Evolutionary conservation across 768 basidiomycete species (phyloP), one percentile per base, ranked within the genome.

Genomic region (Mycena crocata): DNA sequence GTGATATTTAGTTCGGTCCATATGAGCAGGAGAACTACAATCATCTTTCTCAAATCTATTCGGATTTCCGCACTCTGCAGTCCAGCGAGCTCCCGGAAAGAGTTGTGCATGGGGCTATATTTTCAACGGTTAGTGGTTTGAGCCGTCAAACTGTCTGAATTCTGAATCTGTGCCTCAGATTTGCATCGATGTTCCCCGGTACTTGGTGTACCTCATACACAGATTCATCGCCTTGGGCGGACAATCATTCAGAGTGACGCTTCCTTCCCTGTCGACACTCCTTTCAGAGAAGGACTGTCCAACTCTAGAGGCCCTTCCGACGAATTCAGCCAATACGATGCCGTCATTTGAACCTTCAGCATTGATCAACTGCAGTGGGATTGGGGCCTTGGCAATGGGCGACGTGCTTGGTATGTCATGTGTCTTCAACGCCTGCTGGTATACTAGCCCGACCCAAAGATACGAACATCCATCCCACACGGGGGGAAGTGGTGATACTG

Each of bases 401-500:
- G 90, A 89, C 19, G 85, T 91, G 5, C 82, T 88, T 64, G 90
- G 91, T 74, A 75, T 23, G 1, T 28, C 23, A 9, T 17, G 23
- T 2, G 34, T 24, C 32, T 6, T 10, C 4, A 23, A 59, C n/a
- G 40, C 1, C 21, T n/a, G 13, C 31, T n/a, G 7, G 54, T 52
- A 9, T 46, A 13, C 34, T 56, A 4, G 56, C 19, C 2, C 1
- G n/a, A n/a, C 40, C n/a, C 14, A 13, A 28, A 79, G 67, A 68
- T n/a, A 59, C 55, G 14, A 34, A 52, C 31, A 24, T 89, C 26
- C 83, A 82, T 69, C 88, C 90, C 4, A 86, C 89, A 69, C 81
- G 89, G 17, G 90, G 90, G 9, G 90, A 91, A 74, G 83, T 86
- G 0, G 82, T 90, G 17, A 76, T 90, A n/a, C 81, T 90, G 30